Evolutionary conservation across 495 filamentous ascomycete genomes (phyloP).

Genomic region (Daldinia decipiens): DNA sequence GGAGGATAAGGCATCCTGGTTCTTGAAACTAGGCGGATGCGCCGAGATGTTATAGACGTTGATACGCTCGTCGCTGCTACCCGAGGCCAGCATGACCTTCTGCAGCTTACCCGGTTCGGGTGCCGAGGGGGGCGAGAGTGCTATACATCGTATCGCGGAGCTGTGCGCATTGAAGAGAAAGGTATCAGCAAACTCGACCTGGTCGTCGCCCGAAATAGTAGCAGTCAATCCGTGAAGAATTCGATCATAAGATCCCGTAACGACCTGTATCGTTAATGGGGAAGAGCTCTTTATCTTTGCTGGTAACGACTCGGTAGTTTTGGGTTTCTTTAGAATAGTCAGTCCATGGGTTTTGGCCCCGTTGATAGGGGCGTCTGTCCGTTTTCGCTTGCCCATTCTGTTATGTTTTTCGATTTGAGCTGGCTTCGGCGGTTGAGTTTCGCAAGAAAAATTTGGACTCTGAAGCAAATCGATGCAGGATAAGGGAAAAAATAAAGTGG

Average conservation of each 20-base stretch:
- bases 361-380: constrained; percentile 54
- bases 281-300: constrained; percentile 40
- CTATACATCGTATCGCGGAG: constrained; percentile 88
- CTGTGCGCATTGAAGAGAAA: constrained; percentile 96
- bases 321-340: constrained; percentile 55
- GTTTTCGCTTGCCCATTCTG: constrained; percentile 82
- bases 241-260: constrained; percentile 94
- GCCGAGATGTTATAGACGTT: constrained; percentile 93
- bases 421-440: constrained; percentile 5
- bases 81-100: constrained; percentile 87
- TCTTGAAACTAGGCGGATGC: constrained; percentile 64
- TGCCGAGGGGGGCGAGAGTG: constrained; percentile 80
- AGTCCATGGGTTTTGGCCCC: constrained; percentile 30
- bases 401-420: constrained; percentile 17
- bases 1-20: constrained; percentile 63
- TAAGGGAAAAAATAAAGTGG: constrained; percentile 36
- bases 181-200: constrained; percentile 83
- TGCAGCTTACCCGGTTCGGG: constrained; percentile 64
- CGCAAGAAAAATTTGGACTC: constrained; percentile 19
- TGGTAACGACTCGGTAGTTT: constrained; percentile 45
- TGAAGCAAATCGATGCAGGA: constrained; percentile 6
- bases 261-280: constrained; percentile 76
- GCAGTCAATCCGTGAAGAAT: constrained; percentile 92
- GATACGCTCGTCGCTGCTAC: constrained; percentile 90
- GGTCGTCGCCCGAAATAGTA: constrained; percentile 60